A percentile compares a stretch with the other conserved stretches of the same genome.
phyloP scores from a whole-genome alignment of 768 basidiomycete species.

The Mycena alexandri region DNA sequence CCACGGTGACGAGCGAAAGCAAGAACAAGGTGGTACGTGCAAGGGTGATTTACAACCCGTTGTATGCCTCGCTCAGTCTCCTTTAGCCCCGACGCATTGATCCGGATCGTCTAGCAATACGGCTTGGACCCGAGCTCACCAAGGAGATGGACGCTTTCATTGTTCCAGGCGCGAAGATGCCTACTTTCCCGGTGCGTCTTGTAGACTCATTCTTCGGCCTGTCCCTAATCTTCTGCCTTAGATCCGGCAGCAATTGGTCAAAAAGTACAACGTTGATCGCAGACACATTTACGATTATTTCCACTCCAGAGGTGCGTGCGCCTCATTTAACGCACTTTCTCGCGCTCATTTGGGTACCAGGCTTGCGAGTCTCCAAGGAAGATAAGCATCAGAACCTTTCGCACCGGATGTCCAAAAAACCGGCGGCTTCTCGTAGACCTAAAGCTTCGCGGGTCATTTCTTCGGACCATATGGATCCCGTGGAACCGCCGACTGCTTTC shows the following conservation, averaged over 20 bases:
- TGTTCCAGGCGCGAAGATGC: slow-evolving; percentile 81
- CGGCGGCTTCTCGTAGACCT: slow-evolving; percentile 26
- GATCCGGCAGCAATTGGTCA: slow-evolving; percentile 33
- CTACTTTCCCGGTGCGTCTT: slow-evolving; percentile 60
- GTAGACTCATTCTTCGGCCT: not conserved
- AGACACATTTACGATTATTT: slow-evolving; percentile 60
- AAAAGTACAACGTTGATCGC: slow-evolving; percentile 34
- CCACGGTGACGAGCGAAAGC: slow-evolving; percentile 8
- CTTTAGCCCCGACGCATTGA: slow-evolving; percentile 25
- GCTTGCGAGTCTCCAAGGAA: slow-evolving; percentile 74
- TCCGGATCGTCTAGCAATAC: slow-evolving; percentile 35
- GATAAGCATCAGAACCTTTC: slow-evolving; percentile 69
- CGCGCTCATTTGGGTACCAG: slow-evolving; percentile 40
- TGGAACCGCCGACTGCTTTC: slow-evolving; percentile 4
- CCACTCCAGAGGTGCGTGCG: slow-evolving; percentile 57
- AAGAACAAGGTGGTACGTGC: slow-evolving; percentile 19
- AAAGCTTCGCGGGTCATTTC: not conserved
- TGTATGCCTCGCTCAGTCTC: not conserved
- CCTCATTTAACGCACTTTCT: not conserved
- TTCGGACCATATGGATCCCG: not conserved
- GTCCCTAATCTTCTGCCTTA: not conserved
- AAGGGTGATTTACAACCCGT: no score
- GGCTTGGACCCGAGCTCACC: slow-evolving; percentile 34
- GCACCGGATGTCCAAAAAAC: slow-evolving; percentile 46
- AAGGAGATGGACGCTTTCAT: slow-evolving; percentile 79